A percentile compares a stretch with the other conserved stretches of the same genome.
Conservation (phyloP, 768 basidiomycete species). For the Russula compacta region DNA sequence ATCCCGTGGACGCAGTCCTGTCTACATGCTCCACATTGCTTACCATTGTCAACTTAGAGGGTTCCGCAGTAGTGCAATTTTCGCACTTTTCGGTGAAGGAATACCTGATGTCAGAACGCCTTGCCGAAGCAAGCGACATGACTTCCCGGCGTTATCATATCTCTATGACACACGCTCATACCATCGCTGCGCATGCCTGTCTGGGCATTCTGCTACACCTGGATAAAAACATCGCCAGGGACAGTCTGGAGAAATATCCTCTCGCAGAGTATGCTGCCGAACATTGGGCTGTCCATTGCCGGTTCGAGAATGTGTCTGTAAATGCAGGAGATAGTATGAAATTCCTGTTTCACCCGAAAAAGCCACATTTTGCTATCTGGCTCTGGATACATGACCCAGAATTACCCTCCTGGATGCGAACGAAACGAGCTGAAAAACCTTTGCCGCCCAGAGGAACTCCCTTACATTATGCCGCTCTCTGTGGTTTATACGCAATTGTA, state of each 20-base stretch:
- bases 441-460: background rate
- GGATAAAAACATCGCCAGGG: background rate
- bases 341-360: background rate
- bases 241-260: background rate
- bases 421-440: background rate
- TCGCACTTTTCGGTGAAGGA: background rate
- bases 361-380: background rate
- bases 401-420: background rate
- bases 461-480: background rate
- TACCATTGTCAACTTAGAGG: too few species aligned
- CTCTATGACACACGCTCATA: background rate
- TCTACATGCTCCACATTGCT: too few species aligned
- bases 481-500: background rate
- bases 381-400: background rate
- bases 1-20: too few species aligned
- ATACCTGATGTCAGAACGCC: background rate
- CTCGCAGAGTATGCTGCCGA: background rate
- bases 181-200: background rate
- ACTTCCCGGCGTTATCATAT: background rate
- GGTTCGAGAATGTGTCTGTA: background rate
- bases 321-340: background rate
- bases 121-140: background rate
- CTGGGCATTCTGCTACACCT: background rate
- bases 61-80: too few species aligned
- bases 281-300: background rate